Percentiles rank a stretch among this genome's conserved stretches.
phyloP scores from a whole-genome alignment of 1,139 yeast species.

The Dujonia santamariae region DNA sequence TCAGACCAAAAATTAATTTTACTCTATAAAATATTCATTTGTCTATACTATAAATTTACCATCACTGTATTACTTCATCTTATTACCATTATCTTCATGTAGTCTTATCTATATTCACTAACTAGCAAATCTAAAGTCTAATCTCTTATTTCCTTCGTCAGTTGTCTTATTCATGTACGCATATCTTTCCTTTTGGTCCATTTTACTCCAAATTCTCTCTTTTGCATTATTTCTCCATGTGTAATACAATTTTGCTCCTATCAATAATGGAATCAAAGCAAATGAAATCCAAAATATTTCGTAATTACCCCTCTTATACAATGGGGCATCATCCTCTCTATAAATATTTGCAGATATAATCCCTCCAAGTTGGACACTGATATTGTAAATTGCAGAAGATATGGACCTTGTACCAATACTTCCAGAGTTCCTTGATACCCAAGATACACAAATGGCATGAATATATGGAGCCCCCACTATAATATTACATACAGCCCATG shows the following conservation, averaged over 20 bases:
- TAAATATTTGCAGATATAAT: constrained; percentile 56
- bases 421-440: constrained; percentile 62
- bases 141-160: constrained; percentile 53
- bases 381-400: constrained; percentile 60
- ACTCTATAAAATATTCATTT: too few relatives aligned
- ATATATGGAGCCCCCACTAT: constrained; percentile 49
- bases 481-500: constrained; percentile 48
- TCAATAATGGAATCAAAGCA: constrained; percentile 17
- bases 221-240: constrained; percentile 44
- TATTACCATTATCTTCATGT: too few relatives aligned
- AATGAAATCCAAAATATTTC: constrained; percentile 17
- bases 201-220: constrained; percentile 42
- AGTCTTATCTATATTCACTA: too few relatives aligned
- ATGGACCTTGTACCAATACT: constrained; percentile 59
- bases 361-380: constrained; percentile 55
- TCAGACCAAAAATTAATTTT: too few relatives aligned
- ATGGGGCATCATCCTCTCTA: constrained; percentile 54
- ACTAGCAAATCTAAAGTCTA: constrained; percentile 44
- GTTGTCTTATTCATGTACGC: constrained; percentile 39
- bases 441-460: constrained; percentile 56
- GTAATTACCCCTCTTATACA: constrained; percentile 53
- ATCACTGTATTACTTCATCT: too few relatives aligned
- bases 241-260: constrained; percentile 37
- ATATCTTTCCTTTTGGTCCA: constrained; percentile 46
- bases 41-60: too few relatives aligned